These are phyloP conservation scores for Dryadomyces quercus-mongolicae DNA, from an alignment of 2,329 filamentous ascomycete species.

Conservation along the genomic window DNA sequence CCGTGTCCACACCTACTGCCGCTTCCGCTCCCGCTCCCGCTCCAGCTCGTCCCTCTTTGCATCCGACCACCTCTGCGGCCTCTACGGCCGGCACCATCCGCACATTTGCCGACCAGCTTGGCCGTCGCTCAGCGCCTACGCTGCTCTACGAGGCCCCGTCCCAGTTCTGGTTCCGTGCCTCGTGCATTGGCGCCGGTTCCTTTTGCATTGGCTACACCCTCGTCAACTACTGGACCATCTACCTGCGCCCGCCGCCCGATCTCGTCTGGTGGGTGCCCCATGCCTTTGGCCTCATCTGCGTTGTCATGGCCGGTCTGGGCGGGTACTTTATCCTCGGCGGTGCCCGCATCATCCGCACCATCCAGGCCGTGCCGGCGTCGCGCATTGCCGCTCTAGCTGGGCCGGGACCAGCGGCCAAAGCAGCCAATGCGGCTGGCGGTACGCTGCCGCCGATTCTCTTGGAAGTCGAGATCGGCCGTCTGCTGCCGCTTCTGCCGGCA, in stretches of 20 bases:
- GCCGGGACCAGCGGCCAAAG: conserved; percentile 7
- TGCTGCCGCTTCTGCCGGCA: conserved; percentile 33
- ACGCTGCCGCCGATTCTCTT: conserved; percentile 27
- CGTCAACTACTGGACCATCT: conserved; percentile 37
- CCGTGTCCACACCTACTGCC: too few relatives aligned
- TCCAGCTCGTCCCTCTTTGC: too few relatives aligned
- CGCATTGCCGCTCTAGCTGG: conserved; percentile 3
- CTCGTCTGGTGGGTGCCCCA: conserved; percentile 44
- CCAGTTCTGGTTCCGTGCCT: conserved; percentile 49
- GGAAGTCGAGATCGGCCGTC: conserved; percentile 38
- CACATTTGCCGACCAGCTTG: conserved; percentile 41
- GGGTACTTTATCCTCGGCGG: conserved; percentile 47
- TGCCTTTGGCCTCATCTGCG: conserved; percentile 44
- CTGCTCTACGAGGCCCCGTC: conserved; percentile 53
- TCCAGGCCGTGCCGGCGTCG: conserved; percentile 39
- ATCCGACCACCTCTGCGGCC: too few relatives aligned
- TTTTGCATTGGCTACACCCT: conserved; percentile 40
- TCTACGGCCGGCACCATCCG: background rate
- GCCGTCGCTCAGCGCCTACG: conserved; percentile 41
- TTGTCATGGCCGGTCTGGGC: conserved; percentile 48
- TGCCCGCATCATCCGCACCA: conserved; percentile 41
- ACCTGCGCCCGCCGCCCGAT: conserved; percentile 35
- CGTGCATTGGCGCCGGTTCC: conserved; percentile 42
- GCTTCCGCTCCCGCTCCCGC: too few relatives aligned
- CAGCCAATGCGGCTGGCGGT: conserved; percentile 9